Base-by-base conservation (phyloP, 169 alveolate species). In the Cryptosporidium canis region DNA sequence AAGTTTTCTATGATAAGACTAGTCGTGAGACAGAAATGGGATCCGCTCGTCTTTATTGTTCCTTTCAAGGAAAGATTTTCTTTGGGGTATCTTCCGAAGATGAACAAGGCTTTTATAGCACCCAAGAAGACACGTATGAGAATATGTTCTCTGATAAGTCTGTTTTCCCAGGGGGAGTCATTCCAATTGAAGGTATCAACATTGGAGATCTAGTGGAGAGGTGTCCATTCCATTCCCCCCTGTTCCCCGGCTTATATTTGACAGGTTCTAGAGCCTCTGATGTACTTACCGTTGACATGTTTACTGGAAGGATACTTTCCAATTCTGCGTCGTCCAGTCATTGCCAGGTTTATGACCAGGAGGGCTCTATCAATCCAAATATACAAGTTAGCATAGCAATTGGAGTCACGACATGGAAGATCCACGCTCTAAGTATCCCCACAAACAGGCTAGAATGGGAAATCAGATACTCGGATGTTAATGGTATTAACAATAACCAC, bases 61-160 rank as follows among this genome's bases (percentile, higher is more conserved):
- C 87, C 16, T 77, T 77, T 77, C 87, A 77, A 77, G 87, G 87
- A 1, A 77, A 44, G 12, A 77, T 77, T 1, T 77, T 77, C n/a
- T 77, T 55, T 27, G 41, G 72, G 1, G 35, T 61, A 37, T 21
- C 72, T 27, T 55, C 33, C 21, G 58, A 61, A 56, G 33, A 21
- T 14, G 18, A 35, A 29, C 66, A 45, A 18, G 41, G 63, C 24
- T 37, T 29, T 45, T n/a, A 21, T 7, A 14, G 41, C 11, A 44
- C 16, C 18, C 45, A 43, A 27, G 39, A 35, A 9, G 45, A 70
- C 64, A 51, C 47, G 24, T 24, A 70, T 29, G 67, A 70, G 33
- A 47, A 37, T 16, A 70, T 29, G 8, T 70, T 35, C 35, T 47
- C 64, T 27, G 63, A 58, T 5, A 61, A 39, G n/a, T 55, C 72